Percentiles rank a stretch among this genome's conserved stretches.
These are phyloP conservation scores for Wickerhamomyces bovis DNA, from an alignment of 805 yeast species.

Conservation along the genomic window DNA sequence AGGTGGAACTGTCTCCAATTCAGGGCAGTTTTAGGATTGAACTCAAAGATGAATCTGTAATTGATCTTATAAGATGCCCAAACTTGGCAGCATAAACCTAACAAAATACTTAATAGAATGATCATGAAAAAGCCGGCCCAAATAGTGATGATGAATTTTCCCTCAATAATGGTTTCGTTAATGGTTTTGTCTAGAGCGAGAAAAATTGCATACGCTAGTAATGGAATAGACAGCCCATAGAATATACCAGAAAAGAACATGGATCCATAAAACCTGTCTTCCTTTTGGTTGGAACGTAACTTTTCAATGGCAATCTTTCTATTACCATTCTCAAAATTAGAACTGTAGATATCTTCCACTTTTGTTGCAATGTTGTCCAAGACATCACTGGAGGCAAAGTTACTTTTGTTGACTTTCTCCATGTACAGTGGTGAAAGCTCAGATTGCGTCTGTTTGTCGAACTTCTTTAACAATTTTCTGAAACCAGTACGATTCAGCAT, in stretches of 20 bases:
- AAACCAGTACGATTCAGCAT: slow-evolving; percentile 81
- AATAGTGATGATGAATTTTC: slow-evolving; percentile 62
- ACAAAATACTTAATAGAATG: slow-evolving; percentile 52
- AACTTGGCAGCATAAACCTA: slow-evolving; percentile 61
- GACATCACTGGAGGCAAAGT: slow-evolving; percentile 57
- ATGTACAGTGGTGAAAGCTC: slow-evolving; percentile 42
- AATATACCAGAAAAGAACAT: slow-evolving; percentile 61
- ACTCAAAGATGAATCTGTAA: slow-evolving; percentile 88
- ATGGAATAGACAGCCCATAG: slow-evolving; percentile 65
- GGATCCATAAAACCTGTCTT: slow-evolving; percentile 31
- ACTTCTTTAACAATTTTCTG: slow-evolving; percentile 84
- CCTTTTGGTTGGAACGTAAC: slow-evolving; percentile 43
- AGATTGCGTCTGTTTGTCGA: slow-evolving; percentile 64
- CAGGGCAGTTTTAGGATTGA: slow-evolving; percentile 60
- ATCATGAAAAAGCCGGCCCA: slow-evolving; percentile 89
- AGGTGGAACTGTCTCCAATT: slow-evolving; percentile 62
- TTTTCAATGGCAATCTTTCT: slow-evolving; percentile 64
- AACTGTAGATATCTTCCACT: slow-evolving; percentile 63
- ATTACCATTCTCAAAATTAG: slow-evolving; percentile 63
- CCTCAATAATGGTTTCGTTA: slow-evolving; percentile 44
- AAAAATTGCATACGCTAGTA: slow-evolving; percentile 54
- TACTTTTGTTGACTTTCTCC: slow-evolving; percentile 49
- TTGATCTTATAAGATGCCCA: slow-evolving; percentile 78
- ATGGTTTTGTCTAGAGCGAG: slow-evolving; percentile 40
- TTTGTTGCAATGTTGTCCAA: slow-evolving; percentile 57